Conservation (phyloP, 441 rosid species). For the Gossypium trilobum region DNA sequence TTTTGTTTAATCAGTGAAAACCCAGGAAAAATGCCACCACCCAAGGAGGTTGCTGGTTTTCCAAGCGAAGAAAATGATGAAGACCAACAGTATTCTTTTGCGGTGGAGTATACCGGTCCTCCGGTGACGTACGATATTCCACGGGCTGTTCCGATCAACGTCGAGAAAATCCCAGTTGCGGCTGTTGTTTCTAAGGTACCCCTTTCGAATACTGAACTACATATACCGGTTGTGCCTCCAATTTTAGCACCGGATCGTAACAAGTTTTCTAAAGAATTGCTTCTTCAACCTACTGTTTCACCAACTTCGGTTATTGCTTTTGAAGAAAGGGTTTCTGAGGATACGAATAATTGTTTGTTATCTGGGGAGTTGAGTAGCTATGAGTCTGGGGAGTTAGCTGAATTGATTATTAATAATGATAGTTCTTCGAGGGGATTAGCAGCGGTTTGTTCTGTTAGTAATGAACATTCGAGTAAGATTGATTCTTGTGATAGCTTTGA, state of each 20-base stretch:
- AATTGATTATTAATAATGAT: constrained; percentile 25
- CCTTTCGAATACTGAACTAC: constrained; percentile 35
- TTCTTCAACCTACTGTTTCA: constrained; percentile 54
- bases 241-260: constrained; percentile 38
- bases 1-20: constrained; percentile 1
- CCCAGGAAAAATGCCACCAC: constrained; percentile 27
- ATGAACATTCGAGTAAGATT: constrained; percentile 26
- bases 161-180: constrained; percentile 70
- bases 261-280: constrained; percentile 32
- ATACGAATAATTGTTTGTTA: constrained; percentile 29
- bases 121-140: constrained; percentile 72
- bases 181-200: constrained; percentile 66
- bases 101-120: constrained; percentile 77
- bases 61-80: constrained; percentile 32
- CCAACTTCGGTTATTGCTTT: constrained; percentile 61
- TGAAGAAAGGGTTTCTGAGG: constrained; percentile 33
- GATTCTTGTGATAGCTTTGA: constrained; percentile 56
- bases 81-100: constrained; percentile 48
- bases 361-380: constrained; percentile 60
- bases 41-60: constrained; percentile 18
- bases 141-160: constrained; percentile 80
- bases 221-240: constrained; percentile 82
- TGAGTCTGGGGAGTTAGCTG: constrained; percentile 32
- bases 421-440: constrained; percentile 25
- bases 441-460: constrained; percentile 27